Conservation (phyloP, 805 yeast genomes). For the Wickerhamomyces strasburgensis region DNA sequence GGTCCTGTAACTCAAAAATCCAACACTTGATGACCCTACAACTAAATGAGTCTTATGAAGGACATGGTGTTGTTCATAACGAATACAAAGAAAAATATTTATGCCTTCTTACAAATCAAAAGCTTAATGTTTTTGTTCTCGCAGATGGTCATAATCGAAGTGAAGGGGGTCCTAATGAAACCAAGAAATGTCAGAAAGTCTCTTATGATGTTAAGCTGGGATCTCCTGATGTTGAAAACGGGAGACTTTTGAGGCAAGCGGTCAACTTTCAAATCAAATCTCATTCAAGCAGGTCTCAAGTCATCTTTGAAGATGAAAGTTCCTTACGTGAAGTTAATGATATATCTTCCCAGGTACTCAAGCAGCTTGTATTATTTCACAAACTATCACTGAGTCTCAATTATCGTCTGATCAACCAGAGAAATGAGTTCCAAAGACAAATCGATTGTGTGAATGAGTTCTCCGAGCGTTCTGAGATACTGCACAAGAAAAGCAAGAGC, state of each 20-base stretch:
- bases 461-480: slow-evolving; percentile 10
- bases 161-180: no score
- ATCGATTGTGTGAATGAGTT: slow-evolving; percentile 26
- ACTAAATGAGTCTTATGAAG: slow-evolving; percentile 8
- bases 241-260: slow-evolving; percentile 1
- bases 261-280: neutral
- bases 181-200: neutral
- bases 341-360: slow-evolving; percentile 18
- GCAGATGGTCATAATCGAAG: neutral
- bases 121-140: slow-evolving; percentile 5
- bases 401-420: slow-evolving; percentile 34
- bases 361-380: slow-evolving; percentile 19
- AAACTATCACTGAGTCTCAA: slow-evolving; percentile 33
- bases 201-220: neutral
- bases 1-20: neutral
- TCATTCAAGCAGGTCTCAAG: slow-evolving; percentile 4
- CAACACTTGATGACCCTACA: slow-evolving; percentile 2
- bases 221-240: slow-evolving; percentile 6
- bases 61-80: slow-evolving; percentile 2
- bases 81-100: slow-evolving; percentile 5
- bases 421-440: slow-evolving; percentile 38
- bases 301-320: slow-evolving; percentile 11
- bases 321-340: slow-evolving; percentile 16
- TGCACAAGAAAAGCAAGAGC: slow-evolving; percentile 13
- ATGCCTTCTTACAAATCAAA: slow-evolving; percentile 4